Base-by-base conservation (phyloP, 2,329 filamentous ascomycete genomes). In the Ambrosiella cleistominuta region DNA sequence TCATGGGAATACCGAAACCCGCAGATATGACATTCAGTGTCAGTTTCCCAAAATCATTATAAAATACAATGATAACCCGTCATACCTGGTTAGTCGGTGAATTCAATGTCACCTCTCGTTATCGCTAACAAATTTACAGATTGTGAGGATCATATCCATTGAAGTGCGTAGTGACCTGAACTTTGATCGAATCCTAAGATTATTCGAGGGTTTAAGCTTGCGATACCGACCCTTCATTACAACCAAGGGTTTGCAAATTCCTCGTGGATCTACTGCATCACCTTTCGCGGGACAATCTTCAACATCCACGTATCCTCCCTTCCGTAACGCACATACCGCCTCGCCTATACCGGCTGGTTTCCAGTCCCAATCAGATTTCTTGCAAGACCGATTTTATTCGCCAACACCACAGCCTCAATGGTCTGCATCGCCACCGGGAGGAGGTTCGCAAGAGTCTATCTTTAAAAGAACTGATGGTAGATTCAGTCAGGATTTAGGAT, bases 21-120 rank as follows among this genome's bases (percentile, higher is more conserved):
- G 59, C 36, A 57, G 60, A 3, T 61, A 61, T 51, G 57, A 61
- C 9, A 50, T 61, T 6, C 60, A 61, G 17, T 57, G 53, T 50
- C 50, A 51, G 17, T 57, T 54, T 47, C 60, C 60, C 6, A 51
- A 54, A 15, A 53, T 61, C 27, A 44, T 61, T 1, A 57, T 61
- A 39, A 61, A 61, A 51, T 61, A 57, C 19, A 57, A 53, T 36
- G 40, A 58, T 35, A 44, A 50, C 40, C 27, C 57, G 1, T 54
- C 35, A 40, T 40, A 47, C 8, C 53, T 54, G 49, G 60, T 61
- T 54, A 36, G 58, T 1, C 11, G 2, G 2, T 37, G 7, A 45
- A 7, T 7, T 9, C n/a, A 40, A 50, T 8, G 17, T 52, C 8
- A 12, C 17, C 8, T 27, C 19, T 9, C 6, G 5, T 55, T 36